Conservation (phyloP, 768 basidiomycete species). For the Roridomyces roridus region DNA sequence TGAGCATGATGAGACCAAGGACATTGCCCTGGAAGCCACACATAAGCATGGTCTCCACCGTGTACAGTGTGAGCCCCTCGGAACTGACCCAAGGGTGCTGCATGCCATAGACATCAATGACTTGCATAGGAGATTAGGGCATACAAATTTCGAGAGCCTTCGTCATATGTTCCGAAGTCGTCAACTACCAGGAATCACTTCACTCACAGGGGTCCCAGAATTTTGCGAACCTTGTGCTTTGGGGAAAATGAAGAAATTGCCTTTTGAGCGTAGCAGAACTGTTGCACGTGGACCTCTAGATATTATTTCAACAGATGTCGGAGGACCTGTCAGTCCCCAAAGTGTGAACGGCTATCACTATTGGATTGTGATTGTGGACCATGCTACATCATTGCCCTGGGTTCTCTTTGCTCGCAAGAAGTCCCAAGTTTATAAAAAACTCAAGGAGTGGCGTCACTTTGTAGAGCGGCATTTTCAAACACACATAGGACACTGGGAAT, state of each 20-base stretch:
- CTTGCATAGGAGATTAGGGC: conserved; percentile 22
- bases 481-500: conserved; percentile 1
- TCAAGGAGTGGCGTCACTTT: background rate
- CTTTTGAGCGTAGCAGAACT: conserved; percentile 1
- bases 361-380: conserved; percentile 24
- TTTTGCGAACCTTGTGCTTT: conserved; percentile 27
- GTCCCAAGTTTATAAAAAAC: background rate
- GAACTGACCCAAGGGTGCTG: background rate
- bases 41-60: conserved; percentile 18
- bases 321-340: conserved; percentile 21
- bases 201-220: conserved; percentile 17
- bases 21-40: background rate
- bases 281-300: conserved; percentile 6
- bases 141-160: conserved; percentile 7
- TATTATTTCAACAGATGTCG: conserved; percentile 21
- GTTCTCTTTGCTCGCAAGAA: conserved; percentile 2
- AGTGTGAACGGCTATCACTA: conserved; percentile 7
- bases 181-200: conserved; percentile 3
- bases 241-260: conserved; percentile 24
- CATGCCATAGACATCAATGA: conserved; percentile 18
- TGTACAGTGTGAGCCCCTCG: background rate
- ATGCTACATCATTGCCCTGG: conserved; percentile 4
- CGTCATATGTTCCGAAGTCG: conserved; percentile 19
- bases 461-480: background rate
- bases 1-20: background rate